Evolutionary conservation across 1,139 yeast species (phyloP).

Genomic region (Taphrina sp.): DNA sequence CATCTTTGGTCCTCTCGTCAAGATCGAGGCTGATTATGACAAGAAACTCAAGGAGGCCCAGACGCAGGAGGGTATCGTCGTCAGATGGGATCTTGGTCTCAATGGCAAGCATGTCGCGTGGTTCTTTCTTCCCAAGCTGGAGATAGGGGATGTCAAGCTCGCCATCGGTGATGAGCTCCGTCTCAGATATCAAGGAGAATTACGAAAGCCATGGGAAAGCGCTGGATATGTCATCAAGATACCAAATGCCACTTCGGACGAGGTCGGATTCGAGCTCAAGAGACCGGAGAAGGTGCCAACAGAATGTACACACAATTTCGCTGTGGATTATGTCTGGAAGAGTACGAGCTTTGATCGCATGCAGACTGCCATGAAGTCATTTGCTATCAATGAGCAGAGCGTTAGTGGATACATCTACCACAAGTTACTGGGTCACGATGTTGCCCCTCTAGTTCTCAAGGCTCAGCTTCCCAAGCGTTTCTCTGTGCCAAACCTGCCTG

Average conservation of each 20-base stretch:
- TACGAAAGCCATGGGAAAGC: conserved; percentile 64
- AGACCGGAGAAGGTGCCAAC: conserved; percentile 56
- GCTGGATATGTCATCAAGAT: conserved; percentile 68
- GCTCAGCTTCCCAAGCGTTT: conserved; percentile 59
- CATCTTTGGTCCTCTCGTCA: conserved; percentile 78
- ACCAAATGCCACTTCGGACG: conserved; percentile 68
- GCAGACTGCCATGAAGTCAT: conserved; percentile 70
- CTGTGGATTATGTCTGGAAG: conserved; percentile 89
- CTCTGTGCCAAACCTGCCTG: conserved; percentile 66
- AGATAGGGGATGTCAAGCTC: conserved; percentile 64
- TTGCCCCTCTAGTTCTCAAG: conserved; percentile 61
- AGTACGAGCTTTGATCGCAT: conserved; percentile 79
- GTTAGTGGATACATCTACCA: conserved; percentile 78
- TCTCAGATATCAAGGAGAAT: conserved; percentile 57
- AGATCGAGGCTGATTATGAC: conserved; percentile 79
- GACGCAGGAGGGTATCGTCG: conserved; percentile 69
- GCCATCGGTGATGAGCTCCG: conserved; percentile 83
- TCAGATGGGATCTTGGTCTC: conserved; percentile 71
- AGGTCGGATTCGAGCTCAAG: conserved; percentile 67
- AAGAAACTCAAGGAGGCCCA: conserved; percentile 72
- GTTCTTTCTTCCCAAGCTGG: conserved; percentile 66
- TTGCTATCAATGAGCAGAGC: conserved; percentile 70
- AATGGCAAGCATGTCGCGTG: conserved; percentile 68
- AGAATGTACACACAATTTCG: conserved; percentile 62
- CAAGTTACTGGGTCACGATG: conserved; percentile 78